phyloP scores from a whole-genome alignment of 1,284 basidiomycete species.

The Boletus nobilissimus region DNA sequence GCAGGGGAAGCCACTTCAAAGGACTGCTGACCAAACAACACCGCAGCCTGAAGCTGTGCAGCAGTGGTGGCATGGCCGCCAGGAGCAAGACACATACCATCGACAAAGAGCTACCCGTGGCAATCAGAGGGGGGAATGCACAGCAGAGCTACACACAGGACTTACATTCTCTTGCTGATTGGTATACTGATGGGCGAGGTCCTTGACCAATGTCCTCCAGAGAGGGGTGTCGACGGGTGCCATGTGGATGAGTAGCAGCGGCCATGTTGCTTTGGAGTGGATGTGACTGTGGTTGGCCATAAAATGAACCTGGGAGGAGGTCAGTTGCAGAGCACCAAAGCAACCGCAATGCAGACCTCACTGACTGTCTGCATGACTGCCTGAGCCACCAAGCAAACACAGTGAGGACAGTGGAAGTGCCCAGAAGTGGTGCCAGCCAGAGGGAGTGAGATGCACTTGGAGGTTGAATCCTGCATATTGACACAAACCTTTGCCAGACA shows the following conservation, averaged over 20 bases:
- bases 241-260: neutral
- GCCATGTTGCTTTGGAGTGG: neutral
- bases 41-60: neutral
- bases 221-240: neutral
- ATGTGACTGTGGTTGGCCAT: neutral
- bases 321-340: too few species aligned
- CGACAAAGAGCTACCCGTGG: neutral
- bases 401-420: too few species aligned
- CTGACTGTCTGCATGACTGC: too few species aligned
- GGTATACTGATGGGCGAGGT: neutral
- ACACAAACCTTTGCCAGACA: too few species aligned
- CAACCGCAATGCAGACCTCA: too few species aligned
- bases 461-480: too few species aligned
- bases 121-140: neutral
- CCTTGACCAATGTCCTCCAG: neutral
- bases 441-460: too few species aligned
- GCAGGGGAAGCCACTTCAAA: neutral
- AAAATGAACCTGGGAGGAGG: neutral
- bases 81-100: neutral
- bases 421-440: too few species aligned
- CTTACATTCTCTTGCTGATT: neutral
- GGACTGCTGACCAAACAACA: neutral
- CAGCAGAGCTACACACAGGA: neutral
- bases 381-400: too few species aligned
- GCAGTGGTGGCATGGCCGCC: neutral